Evolutionary conservation across 1,139 yeast species (phyloP), one percentile per base, ranked within the genome.

Genomic region (Hansenula lynferdii): DNA sequence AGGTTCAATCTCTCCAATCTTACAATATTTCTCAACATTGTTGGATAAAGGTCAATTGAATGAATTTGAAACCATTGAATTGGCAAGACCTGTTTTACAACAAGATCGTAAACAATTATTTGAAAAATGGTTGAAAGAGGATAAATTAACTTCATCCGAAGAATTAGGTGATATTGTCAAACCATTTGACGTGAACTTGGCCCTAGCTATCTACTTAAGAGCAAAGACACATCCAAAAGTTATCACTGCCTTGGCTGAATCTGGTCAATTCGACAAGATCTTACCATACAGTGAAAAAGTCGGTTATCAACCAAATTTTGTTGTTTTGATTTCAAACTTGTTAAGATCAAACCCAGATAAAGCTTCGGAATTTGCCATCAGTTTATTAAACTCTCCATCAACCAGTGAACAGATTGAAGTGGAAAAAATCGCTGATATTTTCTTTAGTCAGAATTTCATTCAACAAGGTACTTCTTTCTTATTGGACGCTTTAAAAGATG

Each of bases 381-480:
- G 89, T 48, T 73, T 94, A 45, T 77, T 87, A 49, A 73, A 79
- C 50, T 69, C 77, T 37, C 75, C 77, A 22, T 79, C 77, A 36
- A 69, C 80, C 31, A 70, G 76, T 36, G 67, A 72, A n/a, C 75
- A 79, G 48, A 67, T 90, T 49, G 87, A 90, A 52, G 70, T 87
- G 48, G 97, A 90, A 67, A 81, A 81, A 50, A 74, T 87, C 54
- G 94, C 96, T 33, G 98, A 94, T 60, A 83, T 92, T 47, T 94
- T 94, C 72, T 81, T 94, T 64, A 82, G 95, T 32, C 97, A 92
- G 64, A 90, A 92, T 65, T 83, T 80, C 58, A 80, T 92, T 54
- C 98, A 90, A 67, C 98, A 92, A 70, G 98, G 97, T 60, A 94
- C 99, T 31, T 97, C 98, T n/a, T 87, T 94, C 69, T 71, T 94